A percentile compares a stretch with the other conserved stretches of the same genome.
Conservation (phyloP, 345 rosid species). For the Aurinia saxatilis region DNA sequence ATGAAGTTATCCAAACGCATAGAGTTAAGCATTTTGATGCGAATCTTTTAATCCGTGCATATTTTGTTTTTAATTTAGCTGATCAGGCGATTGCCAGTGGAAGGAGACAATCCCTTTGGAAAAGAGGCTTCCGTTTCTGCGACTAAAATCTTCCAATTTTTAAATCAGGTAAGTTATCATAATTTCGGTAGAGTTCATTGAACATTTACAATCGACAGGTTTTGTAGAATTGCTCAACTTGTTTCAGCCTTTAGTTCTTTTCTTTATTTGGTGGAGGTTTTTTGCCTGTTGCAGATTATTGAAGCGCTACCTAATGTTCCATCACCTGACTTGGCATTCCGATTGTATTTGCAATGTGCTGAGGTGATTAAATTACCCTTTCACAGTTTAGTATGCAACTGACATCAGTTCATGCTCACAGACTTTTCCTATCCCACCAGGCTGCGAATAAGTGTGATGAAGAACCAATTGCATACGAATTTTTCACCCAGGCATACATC, state of each 20-base stretch:
- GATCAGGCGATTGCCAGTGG: slow-evolving; percentile 77
- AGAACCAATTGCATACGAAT: slow-evolving; percentile 96
- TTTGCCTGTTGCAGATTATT: slow-evolving; percentile 49
- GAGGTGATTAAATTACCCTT: slow-evolving; percentile 51
- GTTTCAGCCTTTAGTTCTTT: neutral
- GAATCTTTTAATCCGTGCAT: neutral
- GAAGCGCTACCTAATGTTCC: slow-evolving; percentile 76
- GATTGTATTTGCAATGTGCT: slow-evolving; percentile 90
- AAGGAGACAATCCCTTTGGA: slow-evolving; percentile 86
- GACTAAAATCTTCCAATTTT: slow-evolving; percentile 83
- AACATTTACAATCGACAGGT: neutral
- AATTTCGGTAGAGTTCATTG: neutral
- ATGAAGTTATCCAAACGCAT: slow-evolving; percentile 1
- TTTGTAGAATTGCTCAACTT: neutral
- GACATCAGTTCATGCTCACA: slow-evolving; percentile 4
- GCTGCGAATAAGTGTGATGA: slow-evolving; percentile 94
- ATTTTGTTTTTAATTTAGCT: slow-evolving; percentile 34
- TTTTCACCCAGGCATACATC: slow-evolving; percentile 98
- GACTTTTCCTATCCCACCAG: slow-evolving; percentile 34
- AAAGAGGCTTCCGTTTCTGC: slow-evolving; percentile 69
- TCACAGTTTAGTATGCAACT: neutral
- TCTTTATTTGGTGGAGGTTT: neutral
- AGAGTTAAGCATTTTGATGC: neutral
- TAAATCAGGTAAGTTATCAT: slow-evolving; percentile 60
- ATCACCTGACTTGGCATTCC: slow-evolving; percentile 80